phyloP scores from a whole-genome alignment of 2,329 filamentous ascomycete species.

The Talaromyces sp. region DNA sequence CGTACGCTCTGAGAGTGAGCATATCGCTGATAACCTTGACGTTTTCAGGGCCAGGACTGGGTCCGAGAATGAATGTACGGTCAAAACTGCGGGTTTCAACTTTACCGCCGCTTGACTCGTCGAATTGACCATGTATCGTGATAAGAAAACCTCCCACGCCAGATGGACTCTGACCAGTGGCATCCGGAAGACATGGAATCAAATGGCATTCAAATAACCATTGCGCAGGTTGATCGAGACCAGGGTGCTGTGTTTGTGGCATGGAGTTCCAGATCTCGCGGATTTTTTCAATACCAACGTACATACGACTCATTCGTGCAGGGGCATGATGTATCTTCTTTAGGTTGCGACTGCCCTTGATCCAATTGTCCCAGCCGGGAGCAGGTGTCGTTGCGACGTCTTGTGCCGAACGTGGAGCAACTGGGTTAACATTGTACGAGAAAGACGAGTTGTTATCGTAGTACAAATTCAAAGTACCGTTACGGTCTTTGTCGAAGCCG shows the following conservation, averaged over 20 bases:
- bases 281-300: conserved; percentile 63
- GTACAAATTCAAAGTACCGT: conserved; percentile 59
- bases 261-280: conserved; percentile 65
- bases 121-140: conserved; percentile 78
- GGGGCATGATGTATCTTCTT: conserved; percentile 62
- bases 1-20: conserved; percentile 68
- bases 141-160: conserved; percentile 77
- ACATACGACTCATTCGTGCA: conserved; percentile 63
- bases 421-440: conserved; percentile 69
- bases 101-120: conserved; percentile 63
- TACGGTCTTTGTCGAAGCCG: conserved; percentile 69
- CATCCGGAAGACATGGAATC: conserved; percentile 68
- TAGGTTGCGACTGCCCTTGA: conserved; percentile 75
- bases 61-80: conserved; percentile 74
- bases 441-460: conserved; percentile 77
- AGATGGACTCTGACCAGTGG: conserved; percentile 56
- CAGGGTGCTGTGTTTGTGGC: conserved; percentile 71
- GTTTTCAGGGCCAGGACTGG: conserved; percentile 62
- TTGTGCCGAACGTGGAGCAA: conserved; percentile 52
- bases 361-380: conserved; percentile 66
- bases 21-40: conserved; percentile 79
- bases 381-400: conserved; percentile 34
- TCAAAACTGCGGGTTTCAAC: conserved; percentile 72
- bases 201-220: conserved; percentile 82
- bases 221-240: conserved; percentile 62